A percentile compares a stretch with the other conserved stretches of the same genome.
phyloP scores from a whole-genome alignment of 1,139 yeast genomes.

The Candida neerlandica region DNA sequence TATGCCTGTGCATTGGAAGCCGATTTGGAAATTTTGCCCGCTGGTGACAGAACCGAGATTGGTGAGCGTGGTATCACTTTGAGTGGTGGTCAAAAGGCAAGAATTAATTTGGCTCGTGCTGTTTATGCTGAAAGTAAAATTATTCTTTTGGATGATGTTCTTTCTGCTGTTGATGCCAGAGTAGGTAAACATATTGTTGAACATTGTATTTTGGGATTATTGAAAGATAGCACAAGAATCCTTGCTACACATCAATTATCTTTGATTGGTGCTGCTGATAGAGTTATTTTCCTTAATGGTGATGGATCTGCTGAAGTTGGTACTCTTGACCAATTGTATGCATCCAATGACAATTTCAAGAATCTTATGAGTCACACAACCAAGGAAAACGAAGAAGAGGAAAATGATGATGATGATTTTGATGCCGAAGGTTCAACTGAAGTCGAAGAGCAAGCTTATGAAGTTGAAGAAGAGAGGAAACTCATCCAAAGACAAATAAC shows the following conservation, averaged over 20 bases:
- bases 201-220: slow-evolving; percentile 36
- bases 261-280: slow-evolving; percentile 44
- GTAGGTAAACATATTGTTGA: slow-evolving; percentile 50
- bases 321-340: slow-evolving; percentile 37
- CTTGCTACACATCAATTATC: slow-evolving; percentile 52
- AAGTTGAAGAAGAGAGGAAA: slow-evolving; percentile 23
- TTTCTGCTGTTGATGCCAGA: slow-evolving; percentile 53
- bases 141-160: slow-evolving; percentile 47
- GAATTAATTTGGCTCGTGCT: slow-evolving; percentile 49
- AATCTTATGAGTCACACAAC: slow-evolving; percentile 51
- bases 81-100: slow-evolving; percentile 54
- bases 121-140: slow-evolving; percentile 45
- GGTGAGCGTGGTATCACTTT: slow-evolving; percentile 53
- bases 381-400: slow-evolving; percentile 24
- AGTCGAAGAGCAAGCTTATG: slow-evolving; percentile 12
- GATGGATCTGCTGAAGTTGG: slow-evolving; percentile 48
- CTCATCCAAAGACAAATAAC: slow-evolving; percentile 24
- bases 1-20: slow-evolving; percentile 38
- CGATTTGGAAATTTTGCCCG: slow-evolving; percentile 42
- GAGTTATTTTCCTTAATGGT: slow-evolving; percentile 41
- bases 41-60: slow-evolving; percentile 49
- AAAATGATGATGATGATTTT: slow-evolving; percentile 18
- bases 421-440: no score
- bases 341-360: slow-evolving; percentile 44
- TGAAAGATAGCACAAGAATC: slow-evolving; percentile 42